phyloP scores from a whole-genome alignment of 2,329 filamentous ascomycete genomes.

The Diaporthe humulicola region DNA sequence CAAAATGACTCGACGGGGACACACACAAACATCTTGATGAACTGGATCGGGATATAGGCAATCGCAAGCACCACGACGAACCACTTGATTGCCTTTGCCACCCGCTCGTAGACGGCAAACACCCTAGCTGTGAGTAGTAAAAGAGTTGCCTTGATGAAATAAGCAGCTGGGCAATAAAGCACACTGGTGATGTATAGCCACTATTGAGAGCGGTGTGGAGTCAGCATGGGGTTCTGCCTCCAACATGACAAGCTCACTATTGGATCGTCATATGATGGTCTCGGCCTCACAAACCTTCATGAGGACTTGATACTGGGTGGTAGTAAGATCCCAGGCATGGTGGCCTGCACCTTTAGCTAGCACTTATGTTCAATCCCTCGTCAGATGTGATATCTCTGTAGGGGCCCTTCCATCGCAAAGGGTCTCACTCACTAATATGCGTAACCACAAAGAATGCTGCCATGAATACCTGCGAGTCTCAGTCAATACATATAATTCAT shows the following conservation, averaged over 20 bases:
- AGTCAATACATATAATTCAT: neutral
- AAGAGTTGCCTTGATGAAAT: slow-evolving; percentile 11
- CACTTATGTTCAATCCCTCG: neutral
- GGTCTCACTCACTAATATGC: slow-evolving; percentile 1
- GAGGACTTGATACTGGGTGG: neutral
- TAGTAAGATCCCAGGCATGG: slow-evolving; percentile 10
- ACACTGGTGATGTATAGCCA: slow-evolving; percentile 20
- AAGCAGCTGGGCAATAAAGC: slow-evolving; percentile 7
- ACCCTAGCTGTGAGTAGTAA: slow-evolving; percentile 7
- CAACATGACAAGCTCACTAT: neutral
- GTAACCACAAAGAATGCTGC: neutral
- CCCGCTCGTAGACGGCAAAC: slow-evolving; percentile 1
- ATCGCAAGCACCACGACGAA: slow-evolving; percentile 1
- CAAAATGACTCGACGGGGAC: slow-evolving; percentile 17
- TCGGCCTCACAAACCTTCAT: slow-evolving; percentile 1
- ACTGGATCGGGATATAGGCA: neutral
- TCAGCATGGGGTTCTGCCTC: neutral
- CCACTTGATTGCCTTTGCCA: neutral
- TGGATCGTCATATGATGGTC: neutral
- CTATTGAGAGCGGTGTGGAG: neutral
- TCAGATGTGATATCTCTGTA: neutral
- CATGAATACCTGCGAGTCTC: neutral
- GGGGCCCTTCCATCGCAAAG: neutral
- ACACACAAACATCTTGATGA: slow-evolving; percentile 21
- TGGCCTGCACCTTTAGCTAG: neutral